These are phyloP conservation scores for Annulohypoxylon bovei DNA, from an alignment of 495 filamentous ascomycete species.

Conservation along the genomic window DNA sequence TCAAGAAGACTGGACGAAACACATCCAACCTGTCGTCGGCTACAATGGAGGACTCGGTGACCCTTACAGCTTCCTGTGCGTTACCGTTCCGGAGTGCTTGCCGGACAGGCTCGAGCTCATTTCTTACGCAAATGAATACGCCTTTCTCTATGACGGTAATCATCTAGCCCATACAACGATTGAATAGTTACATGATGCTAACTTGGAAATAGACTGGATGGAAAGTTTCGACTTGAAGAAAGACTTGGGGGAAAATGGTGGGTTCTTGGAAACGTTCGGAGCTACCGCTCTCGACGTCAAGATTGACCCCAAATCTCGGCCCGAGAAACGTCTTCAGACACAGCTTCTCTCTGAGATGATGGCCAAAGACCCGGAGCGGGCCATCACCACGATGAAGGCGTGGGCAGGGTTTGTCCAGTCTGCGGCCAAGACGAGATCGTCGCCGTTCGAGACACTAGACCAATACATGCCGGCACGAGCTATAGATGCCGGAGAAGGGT, in stretches of 20 bases:
- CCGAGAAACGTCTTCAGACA: background rate
- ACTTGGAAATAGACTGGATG: conserved; percentile 1
- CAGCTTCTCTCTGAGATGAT: conserved; percentile 9
- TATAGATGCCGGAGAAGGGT: background rate
- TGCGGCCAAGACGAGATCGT: background rate
- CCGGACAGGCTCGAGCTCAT: conserved; percentile 10
- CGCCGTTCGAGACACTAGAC: background rate
- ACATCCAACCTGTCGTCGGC: background rate
- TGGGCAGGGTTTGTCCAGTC: conserved; percentile 5
- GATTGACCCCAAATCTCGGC: background rate
- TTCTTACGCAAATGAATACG: conserved; percentile 7
- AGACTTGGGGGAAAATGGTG: background rate
- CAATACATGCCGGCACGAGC: conserved; percentile 7
- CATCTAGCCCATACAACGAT: background rate
- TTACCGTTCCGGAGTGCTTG: background rate
- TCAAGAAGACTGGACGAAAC: conserved; percentile 1
- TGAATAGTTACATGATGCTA: background rate
- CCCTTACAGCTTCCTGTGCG: background rate
- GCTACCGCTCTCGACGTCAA: background rate
- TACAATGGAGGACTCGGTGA: background rate
- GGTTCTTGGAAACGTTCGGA: background rate
- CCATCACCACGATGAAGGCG: conserved; percentile 3
- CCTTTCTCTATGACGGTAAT: conserved; percentile 8
- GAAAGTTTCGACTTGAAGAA: conserved; percentile 4
- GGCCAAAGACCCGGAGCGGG: background rate